These are phyloP conservation scores for Liquidambar formosana DNA, from an alignment of 164 flowering plant genomes.

Conservation along the genomic window DNA sequence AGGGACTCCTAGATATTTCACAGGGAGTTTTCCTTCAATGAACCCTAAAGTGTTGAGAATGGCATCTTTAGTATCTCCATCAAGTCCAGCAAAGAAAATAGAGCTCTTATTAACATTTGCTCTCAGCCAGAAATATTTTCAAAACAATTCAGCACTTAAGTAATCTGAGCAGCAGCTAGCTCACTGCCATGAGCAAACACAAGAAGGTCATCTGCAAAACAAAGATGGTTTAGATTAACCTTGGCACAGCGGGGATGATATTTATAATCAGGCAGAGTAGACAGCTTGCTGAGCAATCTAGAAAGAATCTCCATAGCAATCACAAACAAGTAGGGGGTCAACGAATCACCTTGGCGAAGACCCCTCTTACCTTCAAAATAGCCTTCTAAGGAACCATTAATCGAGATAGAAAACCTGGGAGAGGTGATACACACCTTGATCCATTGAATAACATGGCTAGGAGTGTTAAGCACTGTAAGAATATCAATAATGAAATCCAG, in stretches of 20 bases:
- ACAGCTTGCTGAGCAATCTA: neutral
- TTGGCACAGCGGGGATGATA: neutral
- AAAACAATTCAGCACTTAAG: neutral
- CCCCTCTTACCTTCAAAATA: no score
- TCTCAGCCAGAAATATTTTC: neutral
- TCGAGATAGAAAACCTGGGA: neutral
- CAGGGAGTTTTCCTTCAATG: neutral
- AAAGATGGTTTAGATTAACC: neutral
- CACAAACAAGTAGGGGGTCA: neutral
- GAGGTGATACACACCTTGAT: no score
- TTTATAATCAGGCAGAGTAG: neutral
- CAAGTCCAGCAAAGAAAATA: neutral
- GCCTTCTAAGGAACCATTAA: neutral
- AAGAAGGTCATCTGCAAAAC: neutral
- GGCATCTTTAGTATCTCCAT: neutral
- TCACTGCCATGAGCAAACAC: neutral
- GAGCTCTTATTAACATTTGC: neutral
- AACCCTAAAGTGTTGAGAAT: neutral
- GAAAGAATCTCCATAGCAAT: constrained; percentile 1
- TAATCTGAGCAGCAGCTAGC: neutral
- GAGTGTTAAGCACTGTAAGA: no score
- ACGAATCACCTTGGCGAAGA: neutral
- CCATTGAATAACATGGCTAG: no score
- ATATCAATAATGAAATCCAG: no score
- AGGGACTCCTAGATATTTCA: neutral